Conservation (phyloP, 2,329 filamentous ascomycete species). For the Amphichorda felina region DNA sequence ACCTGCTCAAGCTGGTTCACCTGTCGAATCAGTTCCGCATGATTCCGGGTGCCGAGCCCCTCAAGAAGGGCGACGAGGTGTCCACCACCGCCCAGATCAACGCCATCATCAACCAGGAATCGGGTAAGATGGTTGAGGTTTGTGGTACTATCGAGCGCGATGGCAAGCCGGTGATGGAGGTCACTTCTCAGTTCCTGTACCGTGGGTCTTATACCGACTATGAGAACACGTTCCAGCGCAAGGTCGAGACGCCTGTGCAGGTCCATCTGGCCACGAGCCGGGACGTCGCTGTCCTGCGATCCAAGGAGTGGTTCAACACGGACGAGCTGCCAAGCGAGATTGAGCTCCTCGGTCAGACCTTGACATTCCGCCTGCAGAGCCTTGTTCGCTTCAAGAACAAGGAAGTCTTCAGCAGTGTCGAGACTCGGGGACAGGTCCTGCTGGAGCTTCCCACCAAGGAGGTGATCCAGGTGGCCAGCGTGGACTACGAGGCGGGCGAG, state of each 20-base stretch:
- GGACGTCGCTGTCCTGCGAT: conserved; percentile 86
- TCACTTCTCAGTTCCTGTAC: conserved; percentile 97
- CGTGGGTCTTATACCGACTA: conserved; percentile 85
- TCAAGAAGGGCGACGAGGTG: conserved; percentile 91
- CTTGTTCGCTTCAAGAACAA: conserved; percentile 91
- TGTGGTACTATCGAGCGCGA: conserved; percentile 88
- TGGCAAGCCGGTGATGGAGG: conserved; percentile 85
- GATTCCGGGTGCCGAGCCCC: conserved; percentile 85
- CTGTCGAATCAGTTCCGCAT: conserved; percentile 97
- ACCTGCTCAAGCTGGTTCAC: conserved; percentile 91
- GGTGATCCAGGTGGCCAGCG: conserved; percentile 91
- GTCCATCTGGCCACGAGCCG: conserved; percentile 77
- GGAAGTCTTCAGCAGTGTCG: conserved; percentile 79
- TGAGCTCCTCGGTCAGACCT: conserved; percentile 81
- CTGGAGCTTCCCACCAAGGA: conserved; percentile 95
- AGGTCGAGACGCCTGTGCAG: conserved; percentile 91
- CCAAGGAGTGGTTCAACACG: conserved; percentile 95
- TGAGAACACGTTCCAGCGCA: conserved; percentile 97
- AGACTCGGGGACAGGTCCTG: conserved; percentile 85
- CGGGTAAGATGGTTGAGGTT: conserved; percentile 99
- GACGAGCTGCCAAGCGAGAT: conserved; percentile 59
- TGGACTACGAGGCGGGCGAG: conserved; percentile 83
- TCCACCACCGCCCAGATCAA: conserved; percentile 94
- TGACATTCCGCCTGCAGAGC: conserved; percentile 92
- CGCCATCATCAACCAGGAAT: conserved; percentile 94